Evolutionary conservation across 202 grass and related monocot species (phyloP).

Genomic region (Zizania palustris): DNA sequence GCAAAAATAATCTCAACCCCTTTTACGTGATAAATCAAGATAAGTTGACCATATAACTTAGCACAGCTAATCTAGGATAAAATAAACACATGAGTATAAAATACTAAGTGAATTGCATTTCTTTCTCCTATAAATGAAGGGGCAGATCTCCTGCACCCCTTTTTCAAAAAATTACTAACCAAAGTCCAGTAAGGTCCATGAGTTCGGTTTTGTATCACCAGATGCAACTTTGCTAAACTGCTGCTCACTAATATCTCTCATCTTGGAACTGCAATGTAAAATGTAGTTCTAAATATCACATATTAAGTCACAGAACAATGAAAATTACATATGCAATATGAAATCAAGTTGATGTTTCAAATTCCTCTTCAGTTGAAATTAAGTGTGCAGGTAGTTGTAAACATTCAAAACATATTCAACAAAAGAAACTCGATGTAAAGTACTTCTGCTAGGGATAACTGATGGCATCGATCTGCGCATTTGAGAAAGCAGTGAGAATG

Average conservation of each 20-base stretch:
- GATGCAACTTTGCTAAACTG: constrained; percentile 81
- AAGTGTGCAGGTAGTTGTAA: neutral
- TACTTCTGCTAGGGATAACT: constrained; percentile 42
- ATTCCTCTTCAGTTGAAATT: neutral
- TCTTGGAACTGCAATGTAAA: constrained; percentile 61
- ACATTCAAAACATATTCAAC: neutral
- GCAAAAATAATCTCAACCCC: neutral
- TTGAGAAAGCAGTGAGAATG: constrained; percentile 95
- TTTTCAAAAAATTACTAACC: constrained; percentile 44
- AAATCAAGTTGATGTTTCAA: neutral
- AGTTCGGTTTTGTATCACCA: constrained; percentile 91
- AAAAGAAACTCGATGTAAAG: constrained; percentile 7
- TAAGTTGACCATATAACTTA: constrained; percentile 31
- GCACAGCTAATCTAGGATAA: constrained; percentile 6
- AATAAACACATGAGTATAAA: constrained; percentile 11
- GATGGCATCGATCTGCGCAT: constrained; percentile 94
- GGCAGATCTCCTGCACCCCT: too few species aligned
- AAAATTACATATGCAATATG: neutral
- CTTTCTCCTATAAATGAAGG: too few species aligned
- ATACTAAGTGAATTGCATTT: constrained; percentile 53
- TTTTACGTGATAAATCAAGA: neutral
- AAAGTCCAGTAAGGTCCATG: constrained; percentile 94
- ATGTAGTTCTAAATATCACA: constrained; percentile 16
- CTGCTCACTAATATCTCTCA: constrained; percentile 87
- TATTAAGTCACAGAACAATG: neutral